Percentiles rank a stretch among this genome's conserved stretches.
Conservation (phyloP, 2,329 filamentous ascomycete species). For the Aspergillus sp. region DNA sequence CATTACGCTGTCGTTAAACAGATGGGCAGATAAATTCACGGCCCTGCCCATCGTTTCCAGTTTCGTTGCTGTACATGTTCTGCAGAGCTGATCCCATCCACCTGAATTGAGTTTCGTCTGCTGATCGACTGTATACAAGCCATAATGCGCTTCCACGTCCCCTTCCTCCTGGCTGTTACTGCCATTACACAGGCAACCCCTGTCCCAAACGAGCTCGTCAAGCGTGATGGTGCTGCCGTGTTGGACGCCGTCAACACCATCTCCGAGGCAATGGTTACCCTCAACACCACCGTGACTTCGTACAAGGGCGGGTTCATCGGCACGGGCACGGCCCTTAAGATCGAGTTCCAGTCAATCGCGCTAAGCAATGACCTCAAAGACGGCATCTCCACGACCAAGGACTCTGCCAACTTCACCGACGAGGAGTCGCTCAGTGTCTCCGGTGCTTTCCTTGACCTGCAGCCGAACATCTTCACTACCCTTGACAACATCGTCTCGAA, state of each 20-base stretch:
- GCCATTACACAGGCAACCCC: slow-evolving; percentile 12
- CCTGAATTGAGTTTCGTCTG: background rate
- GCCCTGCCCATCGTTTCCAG: background rate
- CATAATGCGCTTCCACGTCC: slow-evolving; percentile 9
- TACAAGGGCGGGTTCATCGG: slow-evolving; percentile 18
- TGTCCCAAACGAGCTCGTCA: background rate
- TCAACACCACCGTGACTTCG: slow-evolving; percentile 18
- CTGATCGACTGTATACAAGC: background rate
- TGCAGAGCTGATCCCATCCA: background rate
- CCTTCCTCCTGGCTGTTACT: slow-evolving; percentile 6
- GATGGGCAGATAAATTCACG: background rate
- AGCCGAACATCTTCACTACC: slow-evolving; percentile 20
- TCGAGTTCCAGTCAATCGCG: slow-evolving; percentile 15
- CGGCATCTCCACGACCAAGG: slow-evolving; percentile 9
- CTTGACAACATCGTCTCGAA: slow-evolving; percentile 19
- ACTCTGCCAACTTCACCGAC: slow-evolving; percentile 17
- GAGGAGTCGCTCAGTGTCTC: slow-evolving; percentile 17
- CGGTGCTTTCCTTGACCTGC: slow-evolving; percentile 13
- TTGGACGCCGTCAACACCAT: slow-evolving; percentile 15
- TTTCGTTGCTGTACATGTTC: background rate
- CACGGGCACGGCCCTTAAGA: slow-evolving; percentile 17
- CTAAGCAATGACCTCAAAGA: slow-evolving; percentile 13
- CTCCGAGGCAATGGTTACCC: slow-evolving; percentile 13
- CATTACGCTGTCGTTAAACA: no score
- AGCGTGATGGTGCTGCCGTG: slow-evolving; percentile 18